Conservation (phyloP, 2,329 filamentous ascomycete genomes). For the Fusarium virguliforme region DNA sequence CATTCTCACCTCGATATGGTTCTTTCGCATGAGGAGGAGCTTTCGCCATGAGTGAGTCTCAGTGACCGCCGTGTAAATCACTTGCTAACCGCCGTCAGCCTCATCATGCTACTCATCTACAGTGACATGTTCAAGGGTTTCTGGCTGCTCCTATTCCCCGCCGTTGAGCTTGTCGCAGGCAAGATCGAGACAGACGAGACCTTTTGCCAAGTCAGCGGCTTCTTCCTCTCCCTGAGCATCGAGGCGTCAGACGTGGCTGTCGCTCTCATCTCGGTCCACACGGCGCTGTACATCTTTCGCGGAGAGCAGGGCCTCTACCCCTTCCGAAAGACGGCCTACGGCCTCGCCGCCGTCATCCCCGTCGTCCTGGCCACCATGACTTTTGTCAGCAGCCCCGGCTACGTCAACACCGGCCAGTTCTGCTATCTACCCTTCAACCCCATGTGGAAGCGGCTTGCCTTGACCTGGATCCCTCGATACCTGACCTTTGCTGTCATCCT, state of each 20-base stretch:
- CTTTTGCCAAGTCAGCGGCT: conserved; percentile 80
- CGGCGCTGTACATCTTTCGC: conserved; percentile 79
- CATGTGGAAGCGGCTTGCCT: conserved; percentile 77
- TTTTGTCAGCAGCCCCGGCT: conserved; percentile 73
- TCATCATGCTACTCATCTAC: conserved; percentile 82
- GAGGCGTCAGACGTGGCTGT: conserved; percentile 81
- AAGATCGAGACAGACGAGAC: conserved; percentile 65
- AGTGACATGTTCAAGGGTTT: conserved; percentile 80
- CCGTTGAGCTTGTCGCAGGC: conserved; percentile 70
- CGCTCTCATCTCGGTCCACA: conserved; percentile 81
- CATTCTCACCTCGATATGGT: conserved; percentile 77
- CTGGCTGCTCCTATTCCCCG: conserved; percentile 78
- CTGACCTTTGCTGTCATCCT: conserved; percentile 77
- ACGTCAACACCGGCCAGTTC: conserved; percentile 75
- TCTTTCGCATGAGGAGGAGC: conserved; percentile 79
- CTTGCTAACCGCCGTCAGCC: conserved; percentile 61
- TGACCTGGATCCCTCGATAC: conserved; percentile 83
- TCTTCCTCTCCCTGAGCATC: conserved; percentile 76
- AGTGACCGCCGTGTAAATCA: background rate
- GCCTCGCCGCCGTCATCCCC: conserved; percentile 71
- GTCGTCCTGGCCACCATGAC: conserved; percentile 73
- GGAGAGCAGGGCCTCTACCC: conserved; percentile 77
- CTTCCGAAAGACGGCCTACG: conserved; percentile 74
- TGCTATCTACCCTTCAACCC: conserved; percentile 79
- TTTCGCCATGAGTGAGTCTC: conserved; percentile 74